Percentiles rank a stretch among this genome's conserved stretches.
These are phyloP conservation scores for Penicillium oxalicum DNA, from an alignment of 2,329 filamentous ascomycete genomes.

Conservation along the genomic window DNA sequence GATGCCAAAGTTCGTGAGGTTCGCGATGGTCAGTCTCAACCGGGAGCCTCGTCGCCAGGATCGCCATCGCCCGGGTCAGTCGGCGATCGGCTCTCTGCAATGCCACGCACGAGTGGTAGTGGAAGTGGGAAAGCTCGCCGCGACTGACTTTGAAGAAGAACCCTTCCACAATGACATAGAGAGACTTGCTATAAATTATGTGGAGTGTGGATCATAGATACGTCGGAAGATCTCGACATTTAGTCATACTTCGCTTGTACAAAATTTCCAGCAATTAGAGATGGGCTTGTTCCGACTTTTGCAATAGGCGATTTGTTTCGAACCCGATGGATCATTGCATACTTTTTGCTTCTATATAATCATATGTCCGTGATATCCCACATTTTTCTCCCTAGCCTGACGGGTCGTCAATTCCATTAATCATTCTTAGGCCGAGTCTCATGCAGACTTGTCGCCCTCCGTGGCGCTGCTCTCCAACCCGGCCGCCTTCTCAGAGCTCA, in stretches of 20 bases:
- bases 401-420: too few relatives aligned
- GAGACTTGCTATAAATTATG: conserved; percentile 7
- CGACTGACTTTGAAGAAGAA: conserved; percentile 9
- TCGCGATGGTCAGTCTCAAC: conserved; percentile 8
- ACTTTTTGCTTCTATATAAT: conserved; percentile 10
- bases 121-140: conserved; percentile 14
- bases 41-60: conserved; percentile 12
- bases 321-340: background rate
- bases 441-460: conserved; percentile 19
- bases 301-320: too few relatives aligned
- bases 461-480: conserved; percentile 30
- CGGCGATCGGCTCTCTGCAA: conserved; percentile 9
- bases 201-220: background rate
- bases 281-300: too few relatives aligned
- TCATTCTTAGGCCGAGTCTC: background rate
- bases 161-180: background rate
- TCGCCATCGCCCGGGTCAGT: conserved; percentile 18
- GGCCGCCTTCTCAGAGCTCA: conserved; percentile 34
- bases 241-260: background rate
- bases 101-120: conserved; percentile 2
- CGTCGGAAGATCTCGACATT: background rate
- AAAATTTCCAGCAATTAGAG: too few relatives aligned
- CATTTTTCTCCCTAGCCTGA: too few relatives aligned
- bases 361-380: conserved; percentile 5
- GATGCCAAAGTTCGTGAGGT: conserved; percentile 74